Conservation (phyloP, 1,139 yeast species). For the Suhomyces coccinellae region DNA sequence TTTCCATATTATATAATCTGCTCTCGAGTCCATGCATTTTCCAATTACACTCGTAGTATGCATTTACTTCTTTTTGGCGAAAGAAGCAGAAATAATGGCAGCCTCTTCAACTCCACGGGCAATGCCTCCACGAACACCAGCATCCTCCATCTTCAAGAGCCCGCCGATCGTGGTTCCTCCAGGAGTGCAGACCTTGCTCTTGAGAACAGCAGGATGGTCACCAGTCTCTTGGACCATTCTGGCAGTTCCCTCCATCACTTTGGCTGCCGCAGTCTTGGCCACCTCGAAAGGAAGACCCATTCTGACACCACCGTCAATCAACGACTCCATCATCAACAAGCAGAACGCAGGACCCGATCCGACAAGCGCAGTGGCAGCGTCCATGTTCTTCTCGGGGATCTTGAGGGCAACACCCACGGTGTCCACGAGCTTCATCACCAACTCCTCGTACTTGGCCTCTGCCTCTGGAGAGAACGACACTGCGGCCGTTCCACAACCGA, state of each 20-base stretch:
- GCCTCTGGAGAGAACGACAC: conserved; percentile 64
- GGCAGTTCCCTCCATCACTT: conserved; percentile 95
- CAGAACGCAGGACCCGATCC: conserved; percentile 98
- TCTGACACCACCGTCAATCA: conserved; percentile 92
- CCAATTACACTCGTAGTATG: no score
- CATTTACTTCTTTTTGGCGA: conserved; percentile 61
- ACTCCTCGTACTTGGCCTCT: conserved; percentile 45
- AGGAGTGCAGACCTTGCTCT: conserved; percentile 92
- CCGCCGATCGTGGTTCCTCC: conserved; percentile 99
- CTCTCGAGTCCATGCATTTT: no score
- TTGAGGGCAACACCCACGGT: conserved; percentile 74
- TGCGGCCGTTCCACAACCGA: conserved; percentile 91
- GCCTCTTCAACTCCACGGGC: conserved; percentile 91
- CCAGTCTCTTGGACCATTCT: conserved; percentile 85
- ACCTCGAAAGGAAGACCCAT: conserved; percentile 90
- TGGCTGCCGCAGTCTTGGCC: conserved; percentile 89
- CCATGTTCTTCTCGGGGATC: conserved; percentile 88
- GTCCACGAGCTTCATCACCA: conserved; percentile 58
- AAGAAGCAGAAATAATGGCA: conserved; percentile 74
- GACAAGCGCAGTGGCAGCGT: conserved; percentile 91
- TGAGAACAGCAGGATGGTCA: conserved; percentile 87
- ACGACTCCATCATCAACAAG: conserved; percentile 82
- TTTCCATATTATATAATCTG: no score
- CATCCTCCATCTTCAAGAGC: conserved; percentile 85
- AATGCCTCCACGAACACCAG: conserved; percentile 83